Conservation (phyloP, 306 rosid genomes). For the Pterocarpus macrocarpus region DNA sequence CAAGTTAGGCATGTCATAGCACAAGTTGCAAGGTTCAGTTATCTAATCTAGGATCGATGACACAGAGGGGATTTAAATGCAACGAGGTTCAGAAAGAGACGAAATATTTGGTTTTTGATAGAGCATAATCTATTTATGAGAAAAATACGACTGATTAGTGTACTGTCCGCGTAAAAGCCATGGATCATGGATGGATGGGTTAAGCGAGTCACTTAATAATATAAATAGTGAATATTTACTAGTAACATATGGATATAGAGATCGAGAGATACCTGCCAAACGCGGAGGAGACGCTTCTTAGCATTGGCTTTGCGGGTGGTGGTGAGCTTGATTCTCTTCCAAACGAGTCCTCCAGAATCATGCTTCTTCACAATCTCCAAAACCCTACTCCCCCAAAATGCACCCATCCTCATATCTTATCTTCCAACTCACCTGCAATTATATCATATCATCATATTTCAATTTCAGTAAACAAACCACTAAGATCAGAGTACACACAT, state of each 20-base stretch:
- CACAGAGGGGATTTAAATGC: no score
- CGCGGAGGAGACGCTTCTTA: constrained; percentile 90
- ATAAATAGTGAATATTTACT: neutral
- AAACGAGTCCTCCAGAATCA: constrained; percentile 85
- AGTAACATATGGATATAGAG: neutral
- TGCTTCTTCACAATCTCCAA: constrained; percentile 97
- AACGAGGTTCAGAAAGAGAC: no score
- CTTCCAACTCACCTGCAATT: neutral
- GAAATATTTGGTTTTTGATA: no score
- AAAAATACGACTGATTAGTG: no score
- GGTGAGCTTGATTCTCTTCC: constrained; percentile 97
- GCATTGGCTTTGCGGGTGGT: constrained; percentile 94
- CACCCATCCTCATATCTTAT: constrained; percentile 59
- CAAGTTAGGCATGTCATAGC: no score
- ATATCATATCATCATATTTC: neutral
- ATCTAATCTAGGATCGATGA: no score
- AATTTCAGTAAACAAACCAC: neutral
- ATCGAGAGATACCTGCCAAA: constrained; percentile 79
- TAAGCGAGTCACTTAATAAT: neutral
- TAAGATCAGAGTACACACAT: neutral
- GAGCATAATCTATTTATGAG: no score
- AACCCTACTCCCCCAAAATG: constrained; percentile 85
- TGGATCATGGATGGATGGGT: neutral
- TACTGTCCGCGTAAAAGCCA: no score
- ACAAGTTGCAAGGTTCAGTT: no score